Evolutionary conservation across 441 rosid genomes (phyloP).

Genomic region (Gossypium lobatum): DNA sequence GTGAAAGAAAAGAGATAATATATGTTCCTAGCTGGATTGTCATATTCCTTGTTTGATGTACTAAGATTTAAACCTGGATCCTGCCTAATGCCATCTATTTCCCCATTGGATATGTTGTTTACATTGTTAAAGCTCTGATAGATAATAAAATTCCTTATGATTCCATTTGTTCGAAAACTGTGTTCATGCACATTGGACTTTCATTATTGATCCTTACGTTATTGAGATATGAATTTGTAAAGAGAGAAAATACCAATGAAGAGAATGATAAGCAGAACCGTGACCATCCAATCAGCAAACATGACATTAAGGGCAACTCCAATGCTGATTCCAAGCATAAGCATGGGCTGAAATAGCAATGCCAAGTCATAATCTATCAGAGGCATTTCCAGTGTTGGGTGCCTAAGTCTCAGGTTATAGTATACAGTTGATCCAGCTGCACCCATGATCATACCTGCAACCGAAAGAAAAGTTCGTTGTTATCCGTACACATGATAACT

Average conservation of each 20-base stretch:
- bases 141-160: background rate
- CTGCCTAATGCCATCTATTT: background rate
- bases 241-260: constrained; percentile 26
- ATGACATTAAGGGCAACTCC: constrained; percentile 41
- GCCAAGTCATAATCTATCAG: constrained; percentile 45
- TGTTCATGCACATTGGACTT: background rate
- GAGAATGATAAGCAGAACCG: constrained; percentile 39
- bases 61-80: background rate
- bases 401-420: constrained; percentile 41
- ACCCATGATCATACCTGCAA: constrained; percentile 45
- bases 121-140: background rate
- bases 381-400: constrained; percentile 47
- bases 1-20: background rate
- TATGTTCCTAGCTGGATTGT: background rate
- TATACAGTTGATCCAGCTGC: constrained; percentile 46
- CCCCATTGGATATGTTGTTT: background rate
- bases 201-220: background rate
- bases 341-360: constrained; percentile 48
- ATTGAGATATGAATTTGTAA: background rate
- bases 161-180: background rate
- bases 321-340: constrained; percentile 51
- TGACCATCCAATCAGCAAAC: constrained; percentile 54
- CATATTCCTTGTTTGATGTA: background rate
- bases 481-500: background rate
- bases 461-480: background rate